Evolutionary conservation across 1,284 basidiomycete genomes (phyloP), one percentile per base, ranked within the genome.

Genomic region (Crucibulum cyathiforme): DNA sequence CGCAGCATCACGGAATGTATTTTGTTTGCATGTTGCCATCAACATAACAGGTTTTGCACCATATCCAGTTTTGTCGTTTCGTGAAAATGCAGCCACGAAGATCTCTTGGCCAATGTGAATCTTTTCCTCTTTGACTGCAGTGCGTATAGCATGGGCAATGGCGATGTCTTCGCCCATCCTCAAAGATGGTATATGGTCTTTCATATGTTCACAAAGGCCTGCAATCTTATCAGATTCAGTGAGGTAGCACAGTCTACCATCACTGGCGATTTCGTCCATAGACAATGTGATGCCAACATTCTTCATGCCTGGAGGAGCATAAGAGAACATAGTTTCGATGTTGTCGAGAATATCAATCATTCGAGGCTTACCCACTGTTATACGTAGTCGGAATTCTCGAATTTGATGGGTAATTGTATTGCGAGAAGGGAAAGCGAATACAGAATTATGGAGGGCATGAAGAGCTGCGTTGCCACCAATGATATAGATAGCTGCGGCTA

Each of bases 381-480:
- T 58, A 19, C 38, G 51, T 9, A 68, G 41, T 9, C 47, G n/a
- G 37, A 46, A 59, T 7, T 63, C 60, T 36, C 54, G 35, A 10
- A 49, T 55, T n/a, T 48, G 54, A 19, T 59, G 36, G 35, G 19
- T 1, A 46, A 68, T 31, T n/a, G 61, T 64, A 3, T 39, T 55
- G 7, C 47, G 53, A 9, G 52, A 57, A 8, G 67, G 63, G 37
- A 68, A 61, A 9, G 59, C 56, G 43, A 65, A 65, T 1, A 54
- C 60, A 6, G 63, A 67, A 13, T 68, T 60, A 8, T 67, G 58
- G 15, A 65, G 60, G 5, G 65, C 65, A 57, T 65, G 47, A 19
- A 70, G 57, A 8, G 63, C 61, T 13, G 63, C 61, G 17, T 56
- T 60, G 34, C 67, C 67, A 43, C 68, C 66, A 13, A 65, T 54